These are phyloP conservation scores for Prunus yedoensis DNA, from an alignment of 331 rosid species.

Conservation along the genomic window DNA sequence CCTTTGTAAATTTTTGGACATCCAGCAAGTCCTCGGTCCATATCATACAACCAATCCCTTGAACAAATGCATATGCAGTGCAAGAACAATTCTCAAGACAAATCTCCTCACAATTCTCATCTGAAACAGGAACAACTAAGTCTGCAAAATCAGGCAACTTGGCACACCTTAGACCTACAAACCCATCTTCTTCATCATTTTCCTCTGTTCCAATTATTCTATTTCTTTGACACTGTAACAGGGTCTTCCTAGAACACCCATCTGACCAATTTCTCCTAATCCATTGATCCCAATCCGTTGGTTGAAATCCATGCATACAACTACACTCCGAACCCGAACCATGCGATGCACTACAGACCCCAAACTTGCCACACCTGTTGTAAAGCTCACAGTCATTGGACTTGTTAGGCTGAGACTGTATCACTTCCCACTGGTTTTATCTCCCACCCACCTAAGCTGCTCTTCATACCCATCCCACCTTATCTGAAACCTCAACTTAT, in stretches of 20 bases:
- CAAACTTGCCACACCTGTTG: conserved; percentile 67
- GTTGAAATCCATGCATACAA: conserved; percentile 62
- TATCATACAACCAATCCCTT: conserved; percentile 73
- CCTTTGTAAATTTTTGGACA: conserved; percentile 36
- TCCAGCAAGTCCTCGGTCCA: conserved; percentile 60
- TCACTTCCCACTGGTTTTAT: conserved; percentile 34
- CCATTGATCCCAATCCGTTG: conserved; percentile 35
- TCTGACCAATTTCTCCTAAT: conserved; percentile 37
- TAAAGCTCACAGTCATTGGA: conserved; percentile 57
- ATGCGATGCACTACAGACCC: conserved; percentile 34
- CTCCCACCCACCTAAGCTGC: conserved; percentile 43
- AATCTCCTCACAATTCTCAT: conserved; percentile 33
- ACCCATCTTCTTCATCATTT: conserved; percentile 55
- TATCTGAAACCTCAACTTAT: conserved; percentile 54
- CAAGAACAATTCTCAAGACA: conserved; percentile 53
- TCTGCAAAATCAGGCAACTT: conserved; percentile 78
- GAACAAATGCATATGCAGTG: conserved; percentile 52
- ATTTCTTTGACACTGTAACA: conserved; percentile 41
- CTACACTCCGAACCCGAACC: conserved; percentile 30
- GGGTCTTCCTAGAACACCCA: conserved; percentile 63
- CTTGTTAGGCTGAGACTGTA: conserved; percentile 45
- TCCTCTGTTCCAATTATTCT: conserved; percentile 13
- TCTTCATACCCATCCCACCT: conserved; percentile 61
- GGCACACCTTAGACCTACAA: conserved; percentile 20
- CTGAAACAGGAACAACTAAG: neutral